Conservation (phyloP, 495 filamentous ascomycete species). For the Choiromyces venosus region DNA sequence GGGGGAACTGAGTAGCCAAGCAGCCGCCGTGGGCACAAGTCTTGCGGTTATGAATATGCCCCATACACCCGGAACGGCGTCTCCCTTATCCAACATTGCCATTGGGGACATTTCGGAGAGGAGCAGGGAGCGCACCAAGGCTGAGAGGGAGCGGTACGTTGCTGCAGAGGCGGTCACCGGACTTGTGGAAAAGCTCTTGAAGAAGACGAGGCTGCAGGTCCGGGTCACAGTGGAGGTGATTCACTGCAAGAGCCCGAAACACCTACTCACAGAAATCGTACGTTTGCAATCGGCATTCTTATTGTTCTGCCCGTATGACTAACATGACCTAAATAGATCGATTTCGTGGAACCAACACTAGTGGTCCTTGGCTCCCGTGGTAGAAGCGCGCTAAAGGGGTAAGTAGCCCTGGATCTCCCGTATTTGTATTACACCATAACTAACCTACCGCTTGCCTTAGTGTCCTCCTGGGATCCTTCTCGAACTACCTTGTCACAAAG, state of each 20-base stretch:
- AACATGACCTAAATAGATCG: slow-evolving; percentile 56
- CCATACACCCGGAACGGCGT: slow-evolving; percentile 36
- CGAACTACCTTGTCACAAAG: slow-evolving; percentile 93
- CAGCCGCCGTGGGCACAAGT: slow-evolving; percentile 20
- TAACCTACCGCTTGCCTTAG: slow-evolving; percentile 48
- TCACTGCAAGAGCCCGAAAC: slow-evolving; percentile 92
- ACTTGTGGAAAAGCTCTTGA: slow-evolving; percentile 71
- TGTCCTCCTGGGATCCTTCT: slow-evolving; percentile 85
- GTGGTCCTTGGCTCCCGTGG: slow-evolving; percentile 88
- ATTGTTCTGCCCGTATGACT: slow-evolving; percentile 2
- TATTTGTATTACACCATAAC: slow-evolving; percentile 11
- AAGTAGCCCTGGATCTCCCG: slow-evolving; percentile 43
- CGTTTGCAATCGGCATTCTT: slow-evolving; percentile 40
- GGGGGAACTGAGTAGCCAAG: slow-evolving; percentile 30
- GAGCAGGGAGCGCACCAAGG: slow-evolving; percentile 47
- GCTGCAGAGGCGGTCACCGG: slow-evolving; percentile 73
- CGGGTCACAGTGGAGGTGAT: slow-evolving; percentile 90
- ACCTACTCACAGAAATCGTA: slow-evolving; percentile 74
- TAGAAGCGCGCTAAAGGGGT: slow-evolving; percentile 88
- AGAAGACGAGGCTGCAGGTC: slow-evolving; percentile 86
- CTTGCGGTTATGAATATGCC: slow-evolving; percentile 17
- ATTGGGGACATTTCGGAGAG: slow-evolving; percentile 27
- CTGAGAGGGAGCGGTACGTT: slow-evolving; percentile 69
- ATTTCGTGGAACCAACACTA: slow-evolving; percentile 82
- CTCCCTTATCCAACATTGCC: slow-evolving; percentile 27